A percentile compares a stretch with the other conserved stretches of the same genome.
Evolutionary conservation across 345 rosid species (phyloP).

Genomic region (Heritiera fomes): DNA sequence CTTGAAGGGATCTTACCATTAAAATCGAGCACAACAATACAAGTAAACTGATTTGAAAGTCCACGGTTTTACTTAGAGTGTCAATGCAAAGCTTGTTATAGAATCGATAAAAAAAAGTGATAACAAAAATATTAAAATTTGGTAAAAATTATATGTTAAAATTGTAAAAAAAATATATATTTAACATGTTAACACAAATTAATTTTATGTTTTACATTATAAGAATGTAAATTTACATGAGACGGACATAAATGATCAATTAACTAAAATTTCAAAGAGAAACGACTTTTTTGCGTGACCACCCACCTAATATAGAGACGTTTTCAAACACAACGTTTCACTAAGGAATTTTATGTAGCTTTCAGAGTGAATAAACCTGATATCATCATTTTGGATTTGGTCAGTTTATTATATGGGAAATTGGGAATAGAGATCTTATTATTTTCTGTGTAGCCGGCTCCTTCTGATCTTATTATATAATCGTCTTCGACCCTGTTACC

Average conservation of each 20-base stretch:
- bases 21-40: neutral
- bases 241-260: no score
- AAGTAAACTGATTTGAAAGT: neutral
- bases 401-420: slow-evolving; percentile 1
- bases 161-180: no score
- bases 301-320: slow-evolving; percentile 5
- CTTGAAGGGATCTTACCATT: neutral
- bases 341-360: slow-evolving; percentile 8
- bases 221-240: no score
- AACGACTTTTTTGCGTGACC: neutral
- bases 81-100: neutral
- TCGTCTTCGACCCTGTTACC: neutral
- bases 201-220: no score
- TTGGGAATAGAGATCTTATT: neutral
- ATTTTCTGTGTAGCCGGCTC: neutral
- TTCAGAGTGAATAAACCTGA: neutral
- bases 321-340: neutral
- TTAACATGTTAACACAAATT: no score
- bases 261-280: neutral
- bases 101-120: no score
- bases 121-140: no score
- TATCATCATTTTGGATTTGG: slow-evolving; percentile 10
- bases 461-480: neutral
- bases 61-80: neutral
- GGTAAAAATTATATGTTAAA: no score